These are phyloP conservation scores for Lathyrus sativus DNA, from an alignment of 306 rosid genomes.

Conservation along the genomic window DNA sequence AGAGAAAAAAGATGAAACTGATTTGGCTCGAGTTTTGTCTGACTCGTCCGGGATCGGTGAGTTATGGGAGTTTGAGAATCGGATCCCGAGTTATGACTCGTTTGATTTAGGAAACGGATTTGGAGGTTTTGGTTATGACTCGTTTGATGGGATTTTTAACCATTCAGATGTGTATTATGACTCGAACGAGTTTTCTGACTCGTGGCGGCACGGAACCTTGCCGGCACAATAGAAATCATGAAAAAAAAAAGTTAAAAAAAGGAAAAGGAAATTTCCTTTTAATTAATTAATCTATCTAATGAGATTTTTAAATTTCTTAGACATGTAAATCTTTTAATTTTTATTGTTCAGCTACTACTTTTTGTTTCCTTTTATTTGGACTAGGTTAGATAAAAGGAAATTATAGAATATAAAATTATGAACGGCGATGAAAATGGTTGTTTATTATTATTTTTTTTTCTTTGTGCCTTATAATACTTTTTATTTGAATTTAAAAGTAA, in stretches of 20 bases:
- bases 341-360: background rate
- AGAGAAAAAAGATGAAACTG: slow-evolving; percentile 40
- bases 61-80: slow-evolving; percentile 70
- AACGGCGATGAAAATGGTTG: background rate
- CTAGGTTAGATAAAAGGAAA: slow-evolving; percentile 2
- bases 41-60: slow-evolving; percentile 70
- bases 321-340: slow-evolving; percentile 42
- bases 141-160: slow-evolving; percentile 66
- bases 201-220: slow-evolving; percentile 66
- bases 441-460: background rate
- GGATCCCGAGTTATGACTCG: slow-evolving; percentile 60
- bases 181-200: slow-evolving; percentile 51
- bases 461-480: background rate
- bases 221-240: slow-evolving; percentile 61
- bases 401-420: slow-evolving; percentile 10
- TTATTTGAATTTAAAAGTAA: background rate
- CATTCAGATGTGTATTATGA: slow-evolving; percentile 70
- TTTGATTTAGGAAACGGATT: slow-evolving; percentile 55
- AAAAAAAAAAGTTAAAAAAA: background rate
- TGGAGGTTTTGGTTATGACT: slow-evolving; percentile 19
- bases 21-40: slow-evolving; percentile 49
- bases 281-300: background rate
- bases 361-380: slow-evolving; percentile 8
- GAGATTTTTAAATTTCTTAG: slow-evolving; percentile 26
- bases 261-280: background rate